Evolutionary conservation across 208 protist genomes (phyloP), one percentile per base, ranked within the genome.

Genomic region (Crithidia mellificae): DNA sequence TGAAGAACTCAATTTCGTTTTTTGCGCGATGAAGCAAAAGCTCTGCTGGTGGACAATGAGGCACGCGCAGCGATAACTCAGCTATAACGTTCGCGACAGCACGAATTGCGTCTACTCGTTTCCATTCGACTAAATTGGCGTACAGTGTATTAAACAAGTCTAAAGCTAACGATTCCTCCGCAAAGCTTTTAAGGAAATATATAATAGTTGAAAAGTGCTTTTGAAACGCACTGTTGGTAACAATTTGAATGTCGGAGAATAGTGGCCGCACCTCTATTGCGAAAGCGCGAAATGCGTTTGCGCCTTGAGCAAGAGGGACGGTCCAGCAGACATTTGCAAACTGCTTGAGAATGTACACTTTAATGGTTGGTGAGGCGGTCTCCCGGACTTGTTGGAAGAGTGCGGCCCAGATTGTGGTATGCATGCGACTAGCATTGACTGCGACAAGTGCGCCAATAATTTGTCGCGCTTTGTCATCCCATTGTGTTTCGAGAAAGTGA

Each of bases 351-450:
- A 89, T 71, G 59, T 53, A 69, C 2, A 89, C 51, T 59, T 86
- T 80, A 17, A 69, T 58, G 2, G 44, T 20, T 6, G 59, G 24
- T 4, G 53, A 58, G 25, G n/a, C 29, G 19, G 70, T 62, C 57
- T 86, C 77, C 27, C 74, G 73, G 25, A 89, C 54, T 46, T 68
- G 72, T 47, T 84, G 77, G 27, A 86, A 74, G 7, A 89, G 53
- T 6, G 84, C 84, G 0, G 80, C 80, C 80, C 84, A 89, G 34
- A 80, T 64, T 14, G 80, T 84, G 27, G 74, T 70, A 56, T 64
- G 63, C 70, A 76, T 76, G 17, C 55, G 47, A 22, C 50, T 61
- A 19, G 63, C 62, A 30, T 76, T 76, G 22, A 70, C 55, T 6
- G 49, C 62, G 15, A 76, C 32, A n/a, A 76, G 70, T 6, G 70